These are phyloP conservation scores for Petrea volubilis DNA, from an alignment of 257 asterid species.

Conservation along the genomic window DNA sequence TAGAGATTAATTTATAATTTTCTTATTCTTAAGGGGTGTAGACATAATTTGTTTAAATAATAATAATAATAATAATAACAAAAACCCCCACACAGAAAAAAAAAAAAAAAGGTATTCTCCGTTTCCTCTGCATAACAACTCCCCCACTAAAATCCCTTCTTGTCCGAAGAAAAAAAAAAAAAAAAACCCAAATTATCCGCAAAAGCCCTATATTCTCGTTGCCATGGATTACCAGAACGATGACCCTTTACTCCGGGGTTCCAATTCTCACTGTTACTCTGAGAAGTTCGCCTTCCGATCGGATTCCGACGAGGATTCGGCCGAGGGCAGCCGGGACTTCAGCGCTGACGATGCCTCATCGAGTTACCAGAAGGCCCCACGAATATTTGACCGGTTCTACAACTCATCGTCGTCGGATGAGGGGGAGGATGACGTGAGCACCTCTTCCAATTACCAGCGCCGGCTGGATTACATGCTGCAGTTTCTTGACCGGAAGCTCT, in stretches of 20 bases:
- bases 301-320: conserved; percentile 40
- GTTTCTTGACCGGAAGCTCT: conserved; percentile 76
- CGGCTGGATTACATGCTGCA: conserved; percentile 91
- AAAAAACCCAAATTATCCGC: conserved; percentile 37
- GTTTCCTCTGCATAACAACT: conserved; percentile 15
- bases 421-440: conserved; percentile 47
- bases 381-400: conserved; percentile 82
- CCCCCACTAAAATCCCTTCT: conserved; percentile 1
- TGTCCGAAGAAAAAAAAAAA: conserved; percentile 10
- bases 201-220: conserved; percentile 26
- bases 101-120: background rate
- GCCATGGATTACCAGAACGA: conserved; percentile 60
- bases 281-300: conserved; percentile 43
- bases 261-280: conserved; percentile 38
- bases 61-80: background rate
- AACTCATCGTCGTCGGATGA: conserved; percentile 68
- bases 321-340: conserved; percentile 27
- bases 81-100: background rate
- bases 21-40: too few relatives aligned
- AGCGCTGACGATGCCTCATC: conserved; percentile 42
- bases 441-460: conserved; percentile 61
- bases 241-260: conserved; percentile 36
- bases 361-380: conserved; percentile 44
- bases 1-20: too few relatives aligned
- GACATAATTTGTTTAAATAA: background rate